Conservation (phyloP, 2,329 filamentous ascomycete genomes). For the Xylaria sp. region DNA sequence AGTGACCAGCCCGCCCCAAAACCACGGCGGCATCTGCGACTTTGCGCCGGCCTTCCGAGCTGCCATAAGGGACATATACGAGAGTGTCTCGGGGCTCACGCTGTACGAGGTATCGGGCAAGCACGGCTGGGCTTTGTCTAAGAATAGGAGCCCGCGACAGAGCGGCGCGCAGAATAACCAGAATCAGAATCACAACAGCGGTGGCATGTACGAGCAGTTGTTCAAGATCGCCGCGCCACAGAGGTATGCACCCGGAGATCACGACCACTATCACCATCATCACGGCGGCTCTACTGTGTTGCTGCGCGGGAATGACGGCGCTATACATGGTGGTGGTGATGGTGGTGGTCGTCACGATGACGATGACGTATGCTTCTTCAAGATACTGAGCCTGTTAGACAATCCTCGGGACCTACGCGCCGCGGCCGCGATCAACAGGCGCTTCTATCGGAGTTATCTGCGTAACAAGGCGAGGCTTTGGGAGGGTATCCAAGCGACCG, state of each 20-base stretch:
- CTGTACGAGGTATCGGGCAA: conserved; percentile 61
- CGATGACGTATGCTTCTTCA: conserved; percentile 52
- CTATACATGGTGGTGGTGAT: not conserved
- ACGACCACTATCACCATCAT: not conserved
- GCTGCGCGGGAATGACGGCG: not conserved
- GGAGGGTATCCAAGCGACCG: not conserved
- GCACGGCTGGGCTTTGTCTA: conserved; percentile 60
- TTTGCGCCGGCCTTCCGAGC: conserved; percentile 60
- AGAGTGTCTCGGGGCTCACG: conserved; percentile 62
- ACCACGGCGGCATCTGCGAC: conserved; percentile 59
- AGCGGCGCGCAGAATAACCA: conserved; percentile 40
- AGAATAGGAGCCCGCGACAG: conserved; percentile 25
- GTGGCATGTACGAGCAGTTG: conserved; percentile 43
- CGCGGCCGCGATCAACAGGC: conserved; percentile 56
- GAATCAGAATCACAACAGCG: conserved; percentile 30
- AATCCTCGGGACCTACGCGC: conserved; percentile 57
- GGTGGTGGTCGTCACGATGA: not conserved
- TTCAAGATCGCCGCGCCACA: conserved; percentile 21
- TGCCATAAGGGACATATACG: conserved; percentile 62
- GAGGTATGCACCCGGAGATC: conserved; percentile 16
- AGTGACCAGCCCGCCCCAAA: conserved; percentile 58
- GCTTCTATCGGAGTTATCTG: conserved; percentile 52
- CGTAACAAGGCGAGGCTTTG: conserved; percentile 23
- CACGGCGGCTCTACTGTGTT: not conserved
- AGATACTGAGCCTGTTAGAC: conserved; percentile 55